phyloP scores from a whole-genome alignment of 371 early-diverging fungal species.

The Blastocladiella emersonii region DNA sequence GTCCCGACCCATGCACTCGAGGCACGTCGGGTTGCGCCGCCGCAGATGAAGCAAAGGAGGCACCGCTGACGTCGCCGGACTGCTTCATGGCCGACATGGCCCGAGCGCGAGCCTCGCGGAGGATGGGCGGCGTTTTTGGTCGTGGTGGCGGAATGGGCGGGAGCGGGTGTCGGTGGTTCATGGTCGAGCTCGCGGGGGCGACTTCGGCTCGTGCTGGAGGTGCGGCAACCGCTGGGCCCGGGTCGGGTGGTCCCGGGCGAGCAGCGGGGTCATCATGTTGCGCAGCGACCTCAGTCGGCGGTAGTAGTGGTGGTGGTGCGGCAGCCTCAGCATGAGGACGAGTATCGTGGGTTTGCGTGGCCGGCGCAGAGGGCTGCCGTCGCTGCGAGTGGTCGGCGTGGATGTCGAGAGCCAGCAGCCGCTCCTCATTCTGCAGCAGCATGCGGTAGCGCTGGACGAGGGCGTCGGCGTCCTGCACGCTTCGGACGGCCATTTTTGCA shows the following conservation, averaged over 20 bases:
- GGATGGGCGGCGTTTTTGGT: not conserved
- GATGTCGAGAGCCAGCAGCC: not conserved
- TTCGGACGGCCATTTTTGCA: too few relatives aligned
- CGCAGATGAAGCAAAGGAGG: too few relatives aligned
- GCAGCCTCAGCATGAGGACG: too few relatives aligned
- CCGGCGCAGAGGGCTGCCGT: not conserved
- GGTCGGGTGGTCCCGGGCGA: not conserved
- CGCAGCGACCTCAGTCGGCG: not conserved
- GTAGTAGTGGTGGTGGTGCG: not conserved
- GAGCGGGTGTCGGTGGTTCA: too few relatives aligned
- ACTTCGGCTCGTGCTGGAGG: not conserved
- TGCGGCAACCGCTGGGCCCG: not conserved
- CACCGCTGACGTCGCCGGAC: too few relatives aligned
- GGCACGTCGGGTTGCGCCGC: not conserved
- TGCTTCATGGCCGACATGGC: not conserved
- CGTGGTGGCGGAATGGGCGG: not conserved
- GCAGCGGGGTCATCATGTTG: not conserved
- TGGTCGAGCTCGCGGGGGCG: too few relatives aligned
- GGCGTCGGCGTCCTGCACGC: not conserved
- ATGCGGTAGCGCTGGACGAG: not conserved
- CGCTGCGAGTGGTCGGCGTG: not conserved
- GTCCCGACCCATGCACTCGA: too few relatives aligned
- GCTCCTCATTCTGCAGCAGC: not conserved
- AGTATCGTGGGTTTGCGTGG: too few relatives aligned
- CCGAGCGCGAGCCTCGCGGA: not conserved